A percentile compares a stretch with the other conserved stretches of the same genome.
These are phyloP conservation scores for Oxyria digyna DNA, from an alignment of 148 eudicot genomes.

Conservation along the genomic window DNA sequence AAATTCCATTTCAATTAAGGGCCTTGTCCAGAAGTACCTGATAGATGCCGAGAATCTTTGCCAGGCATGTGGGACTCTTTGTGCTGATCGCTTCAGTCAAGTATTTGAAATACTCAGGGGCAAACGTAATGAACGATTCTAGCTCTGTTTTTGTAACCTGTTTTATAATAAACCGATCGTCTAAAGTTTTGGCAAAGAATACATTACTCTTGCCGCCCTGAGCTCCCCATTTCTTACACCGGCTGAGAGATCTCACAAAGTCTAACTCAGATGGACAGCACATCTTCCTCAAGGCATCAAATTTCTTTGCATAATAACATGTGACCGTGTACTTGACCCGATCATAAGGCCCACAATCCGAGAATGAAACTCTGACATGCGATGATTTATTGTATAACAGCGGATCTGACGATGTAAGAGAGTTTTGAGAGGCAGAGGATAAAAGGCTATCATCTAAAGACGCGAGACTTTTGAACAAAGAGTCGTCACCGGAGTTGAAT, in stretches of 20 bases:
- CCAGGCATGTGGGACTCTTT: slow-evolving; percentile 87
- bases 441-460: slow-evolving; percentile 52
- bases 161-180: slow-evolving; percentile 83
- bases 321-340: slow-evolving; percentile 72
- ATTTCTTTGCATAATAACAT: slow-evolving; percentile 70
- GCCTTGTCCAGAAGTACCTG: slow-evolving; percentile 47
- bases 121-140: slow-evolving; percentile 86
- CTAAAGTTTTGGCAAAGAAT: slow-evolving; percentile 85
- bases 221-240: slow-evolving; percentile 98
- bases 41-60: slow-evolving; percentile 85
- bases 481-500: slow-evolving; percentile 41
- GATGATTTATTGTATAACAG: slow-evolving; percentile 38
- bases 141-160: slow-evolving; percentile 98
- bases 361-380: slow-evolving; percentile 58
- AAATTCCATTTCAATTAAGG: too few relatives aligned
- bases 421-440: slow-evolving; percentile 40
- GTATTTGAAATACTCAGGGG: slow-evolving; percentile 77
- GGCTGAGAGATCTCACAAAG: slow-evolving; percentile 70
- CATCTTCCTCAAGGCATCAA: slow-evolving; percentile 82
- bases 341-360: slow-evolving; percentile 56
- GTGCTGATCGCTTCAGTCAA: slow-evolving; percentile 57
- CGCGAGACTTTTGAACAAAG: slow-evolving; percentile 51
- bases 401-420: slow-evolving; percentile 48
- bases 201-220: slow-evolving; percentile 91
- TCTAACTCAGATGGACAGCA: slow-evolving; percentile 86